Base-by-base conservation (phyloP, 140 eudicot species). In the Bidens hawaiensis region DNA sequence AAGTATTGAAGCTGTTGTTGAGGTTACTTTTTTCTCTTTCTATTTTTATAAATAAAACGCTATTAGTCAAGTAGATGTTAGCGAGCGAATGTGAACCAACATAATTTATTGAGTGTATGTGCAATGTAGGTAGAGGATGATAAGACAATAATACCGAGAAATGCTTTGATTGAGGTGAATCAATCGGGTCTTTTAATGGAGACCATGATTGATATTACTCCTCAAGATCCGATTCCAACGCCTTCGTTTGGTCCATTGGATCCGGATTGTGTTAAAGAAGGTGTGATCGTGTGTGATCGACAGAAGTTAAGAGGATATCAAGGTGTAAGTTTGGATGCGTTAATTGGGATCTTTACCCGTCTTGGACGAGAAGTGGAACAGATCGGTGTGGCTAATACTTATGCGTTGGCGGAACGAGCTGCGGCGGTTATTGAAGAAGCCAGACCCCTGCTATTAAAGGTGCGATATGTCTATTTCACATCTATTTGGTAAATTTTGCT, bases 121-220 rank as follows among this genome's bases (percentile, higher is more conserved):
- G 48, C 40, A 65, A 76, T 73, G 77, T 57, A 90, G 97, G 89
- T 87, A 79, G 95, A 86, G 63, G 94, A 90, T 71, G 97, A 86
- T 52, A 90, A 82, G 60, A 72, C 87, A 21, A 79, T 86, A 43
- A 90, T 90, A 48, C 97, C 97, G 1, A 76, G 78, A 46, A 90
- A 90, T 71, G 82, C 97, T 9, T 60, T 86, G 69, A 75, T 90
- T 53, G 97, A 90, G 71, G 97, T 90, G 72, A 90, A 90, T 62
- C 97, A 90, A 65, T 90, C 97, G 21, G 97, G 97, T 18, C 88
- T 90, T 63, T 78, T 90, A 38, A 90, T 86, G 97, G 97, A 90
- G 65, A 90, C 95, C 31, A 77, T 90, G 79, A 90, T 90, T 75
- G 97, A 90, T 70, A 84, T 90, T 47, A 90, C 97, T 12, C 97